Conservation (phyloP, 2,329 filamentous ascomycete genomes). For the Zymoseptoria pseudotritici region DNA sequence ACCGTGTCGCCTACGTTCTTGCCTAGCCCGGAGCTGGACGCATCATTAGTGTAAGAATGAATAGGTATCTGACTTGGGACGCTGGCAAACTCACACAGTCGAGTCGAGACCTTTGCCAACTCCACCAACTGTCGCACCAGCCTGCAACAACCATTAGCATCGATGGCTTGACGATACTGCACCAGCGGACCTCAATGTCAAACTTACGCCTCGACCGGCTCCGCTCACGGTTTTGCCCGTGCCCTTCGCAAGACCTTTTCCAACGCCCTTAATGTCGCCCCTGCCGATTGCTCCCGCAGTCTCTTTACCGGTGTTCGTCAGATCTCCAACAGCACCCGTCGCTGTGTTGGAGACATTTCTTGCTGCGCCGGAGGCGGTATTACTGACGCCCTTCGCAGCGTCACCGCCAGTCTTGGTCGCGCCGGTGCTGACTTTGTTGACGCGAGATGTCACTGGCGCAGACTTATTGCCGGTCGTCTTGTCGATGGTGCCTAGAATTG, state of each 20-base stretch:
- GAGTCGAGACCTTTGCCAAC: conserved; percentile 20
- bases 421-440: conserved; percentile 29
- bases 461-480: conserved; percentile 26
- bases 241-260: conserved; percentile 15
- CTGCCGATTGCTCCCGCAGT: conserved; percentile 19
- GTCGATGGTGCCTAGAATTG: conserved; percentile 27
- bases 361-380: conserved; percentile 26
- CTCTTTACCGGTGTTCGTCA: conserved; percentile 23
- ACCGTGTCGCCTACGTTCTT: conserved; percentile 7
- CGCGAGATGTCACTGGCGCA: conserved; percentile 27
- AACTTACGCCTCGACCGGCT: conserved; percentile 13
- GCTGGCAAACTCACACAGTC: conserved; percentile 10
- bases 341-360: conserved; percentile 30
- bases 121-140: conserved; percentile 8
- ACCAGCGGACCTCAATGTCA: neutral
- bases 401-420: conserved; percentile 29
- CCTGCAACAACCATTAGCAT: neutral
- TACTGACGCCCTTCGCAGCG: conserved; percentile 32
- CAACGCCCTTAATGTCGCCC: conserved; percentile 27
- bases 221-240: conserved; percentile 27
- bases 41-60: neutral
- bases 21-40: conserved; percentile 5
- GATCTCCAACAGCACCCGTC: conserved; percentile 20
- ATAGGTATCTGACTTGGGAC: neutral
- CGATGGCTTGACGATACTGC: neutral